Conservation (phyloP, 805 yeast species). For the Debaryomyces hansenii region DNA sequence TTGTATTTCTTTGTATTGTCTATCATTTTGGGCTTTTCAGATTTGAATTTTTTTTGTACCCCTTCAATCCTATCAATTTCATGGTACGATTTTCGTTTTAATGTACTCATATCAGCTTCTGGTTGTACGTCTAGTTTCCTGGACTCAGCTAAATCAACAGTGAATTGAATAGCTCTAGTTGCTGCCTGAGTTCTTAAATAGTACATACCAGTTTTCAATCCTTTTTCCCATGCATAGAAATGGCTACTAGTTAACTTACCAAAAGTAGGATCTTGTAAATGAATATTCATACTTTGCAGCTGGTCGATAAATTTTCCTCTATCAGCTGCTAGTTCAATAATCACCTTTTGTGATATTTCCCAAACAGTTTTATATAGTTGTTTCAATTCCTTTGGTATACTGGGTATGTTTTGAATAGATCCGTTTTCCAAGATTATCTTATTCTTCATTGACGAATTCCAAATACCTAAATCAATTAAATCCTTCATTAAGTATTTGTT, state of each 20-base stretch:
- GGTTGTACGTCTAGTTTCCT: slow-evolving; percentile 1
- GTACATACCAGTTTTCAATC: slow-evolving; percentile 41
- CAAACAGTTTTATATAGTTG: slow-evolving; percentile 90
- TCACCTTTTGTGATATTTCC: slow-evolving; percentile 86
- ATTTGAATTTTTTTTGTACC: slow-evolving; percentile 2
- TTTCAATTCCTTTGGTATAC: slow-evolving; percentile 74
- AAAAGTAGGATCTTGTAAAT: slow-evolving; percentile 35
- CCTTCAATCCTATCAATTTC: slow-evolving; percentile 8
- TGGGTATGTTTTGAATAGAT: slow-evolving; percentile 74
- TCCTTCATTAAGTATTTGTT: slow-evolving; percentile 85
- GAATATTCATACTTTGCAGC: slow-evolving; percentile 46
- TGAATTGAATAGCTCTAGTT: slow-evolving; percentile 38
- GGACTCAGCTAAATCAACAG: slow-evolving; percentile 19
- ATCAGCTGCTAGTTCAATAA: slow-evolving; percentile 85
- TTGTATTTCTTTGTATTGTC: background rate
- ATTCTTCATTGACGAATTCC: slow-evolving; percentile 80
- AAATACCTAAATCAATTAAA: slow-evolving; percentile 74
- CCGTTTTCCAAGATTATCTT: slow-evolving; percentile 77
- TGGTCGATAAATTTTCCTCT: slow-evolving; percentile 68
- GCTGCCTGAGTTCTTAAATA: slow-evolving; percentile 40
- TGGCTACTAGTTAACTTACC: slow-evolving; percentile 44
- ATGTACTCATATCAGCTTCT: slow-evolving; percentile 3
- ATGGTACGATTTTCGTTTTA: slow-evolving; percentile 24
- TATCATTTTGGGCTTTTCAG: background rate
- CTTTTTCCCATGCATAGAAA: slow-evolving; percentile 42